phyloP scores from a whole-genome alignment of 1,139 yeast genomes.

The Sugiyamaella pinicola region DNA sequence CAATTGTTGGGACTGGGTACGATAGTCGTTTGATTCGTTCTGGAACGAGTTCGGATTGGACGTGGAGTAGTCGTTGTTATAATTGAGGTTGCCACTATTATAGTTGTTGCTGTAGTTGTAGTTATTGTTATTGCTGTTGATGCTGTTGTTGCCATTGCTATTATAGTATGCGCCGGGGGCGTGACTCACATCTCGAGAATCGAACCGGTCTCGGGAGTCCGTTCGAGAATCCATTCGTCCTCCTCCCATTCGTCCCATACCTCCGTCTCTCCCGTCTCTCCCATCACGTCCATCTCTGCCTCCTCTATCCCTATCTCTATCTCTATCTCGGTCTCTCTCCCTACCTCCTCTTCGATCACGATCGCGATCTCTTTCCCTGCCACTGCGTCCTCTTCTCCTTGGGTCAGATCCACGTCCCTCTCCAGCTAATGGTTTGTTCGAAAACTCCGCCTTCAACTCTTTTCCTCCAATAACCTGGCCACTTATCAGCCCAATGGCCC shows the following conservation, averaged over 20 bases:
- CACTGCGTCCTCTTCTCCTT: constrained; percentile 4
- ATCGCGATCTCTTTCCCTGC: constrained; percentile 8
- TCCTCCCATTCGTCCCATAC: background rate
- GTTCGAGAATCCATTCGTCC: background rate
- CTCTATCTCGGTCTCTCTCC: constrained; percentile 62
- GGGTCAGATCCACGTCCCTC: constrained; percentile 38
- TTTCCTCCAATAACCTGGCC: constrained; percentile 76
- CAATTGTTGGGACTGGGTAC: constrained; percentile 1
- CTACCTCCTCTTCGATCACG: constrained; percentile 75
- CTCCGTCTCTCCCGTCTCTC: background rate
- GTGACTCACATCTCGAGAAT: background rate
- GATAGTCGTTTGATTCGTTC: constrained; percentile 16
- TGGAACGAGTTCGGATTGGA: background rate
- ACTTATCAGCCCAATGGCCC: constrained; percentile 89
- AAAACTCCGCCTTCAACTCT: constrained; percentile 66
- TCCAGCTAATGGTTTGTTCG: constrained; percentile 37
- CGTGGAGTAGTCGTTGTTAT: constrained; percentile 3
- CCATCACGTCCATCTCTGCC: constrained; percentile 50
- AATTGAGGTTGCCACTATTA: constrained; percentile 6
- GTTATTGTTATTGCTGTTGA: constrained; percentile 8
- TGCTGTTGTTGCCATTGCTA: constrained; percentile 13
- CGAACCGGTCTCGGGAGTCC: background rate
- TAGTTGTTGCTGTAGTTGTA: constrained; percentile 2
- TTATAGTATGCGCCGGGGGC: background rate
- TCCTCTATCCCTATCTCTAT: constrained; percentile 71